A percentile compares a stretch with the other conserved stretches of the same genome.
These are phyloP conservation scores for Hypholoma sublateritium DNA, from an alignment of 768 basidiomycete species.

Conservation along the genomic window DNA sequence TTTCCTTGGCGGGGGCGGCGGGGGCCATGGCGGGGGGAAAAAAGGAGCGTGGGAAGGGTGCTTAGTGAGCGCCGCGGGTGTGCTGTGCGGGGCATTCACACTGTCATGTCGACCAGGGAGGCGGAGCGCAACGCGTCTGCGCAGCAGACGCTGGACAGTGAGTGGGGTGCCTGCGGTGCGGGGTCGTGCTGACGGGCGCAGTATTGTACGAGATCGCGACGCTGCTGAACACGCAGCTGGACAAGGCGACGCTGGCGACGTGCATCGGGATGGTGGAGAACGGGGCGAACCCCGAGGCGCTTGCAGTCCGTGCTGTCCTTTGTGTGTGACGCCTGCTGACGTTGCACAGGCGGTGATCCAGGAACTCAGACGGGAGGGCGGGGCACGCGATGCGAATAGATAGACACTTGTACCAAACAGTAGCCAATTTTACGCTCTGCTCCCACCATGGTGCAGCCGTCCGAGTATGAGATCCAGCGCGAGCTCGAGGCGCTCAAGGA, in stretches of 20 bases:
- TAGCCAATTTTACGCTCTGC: conserved; percentile 16
- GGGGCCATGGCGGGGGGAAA: conserved; percentile 35
- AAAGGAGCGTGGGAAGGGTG: conserved; percentile 25
- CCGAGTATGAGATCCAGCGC: conserved; percentile 81
- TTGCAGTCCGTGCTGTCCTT: conserved; percentile 56
- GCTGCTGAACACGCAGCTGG: conserved; percentile 81
- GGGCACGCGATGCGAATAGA: too few relatives aligned
- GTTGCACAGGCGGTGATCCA: conserved; percentile 73
- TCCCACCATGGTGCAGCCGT: conserved; percentile 55
- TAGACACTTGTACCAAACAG: not conserved
- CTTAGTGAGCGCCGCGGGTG: too few relatives aligned
- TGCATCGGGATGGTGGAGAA: conserved; percentile 92
- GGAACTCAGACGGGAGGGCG: conserved; percentile 73
- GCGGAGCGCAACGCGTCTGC: conserved; percentile 62
- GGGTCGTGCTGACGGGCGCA: conserved; percentile 27
- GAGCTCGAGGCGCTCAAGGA: conserved; percentile 86
- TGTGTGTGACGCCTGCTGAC: conserved; percentile 11
- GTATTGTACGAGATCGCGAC: conserved; percentile 88
- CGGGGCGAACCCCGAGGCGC: conserved; percentile 88
- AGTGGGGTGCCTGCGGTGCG: conserved; percentile 23
- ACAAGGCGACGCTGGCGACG: conserved; percentile 89
- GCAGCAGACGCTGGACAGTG: conserved; percentile 71
- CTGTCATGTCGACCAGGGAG: conserved; percentile 48
- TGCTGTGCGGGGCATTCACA: too few relatives aligned
- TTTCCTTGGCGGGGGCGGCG: conserved; percentile 54